phyloP scores from a whole-genome alignment of 345 rosid species.

The Salix arbutifolia region DNA sequence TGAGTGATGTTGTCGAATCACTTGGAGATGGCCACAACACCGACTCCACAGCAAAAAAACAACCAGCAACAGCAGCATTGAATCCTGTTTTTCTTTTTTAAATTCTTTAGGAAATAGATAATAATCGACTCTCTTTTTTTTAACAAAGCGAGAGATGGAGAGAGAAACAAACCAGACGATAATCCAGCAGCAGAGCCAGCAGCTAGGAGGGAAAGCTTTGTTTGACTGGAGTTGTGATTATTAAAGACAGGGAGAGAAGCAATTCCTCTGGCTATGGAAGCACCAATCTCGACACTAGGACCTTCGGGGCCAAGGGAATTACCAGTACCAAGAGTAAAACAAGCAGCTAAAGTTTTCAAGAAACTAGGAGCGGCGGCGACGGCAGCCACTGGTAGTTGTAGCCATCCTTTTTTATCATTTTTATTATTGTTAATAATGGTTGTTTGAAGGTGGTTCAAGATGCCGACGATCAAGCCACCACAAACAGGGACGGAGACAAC shows the following conservation, averaged over 20 bases:
- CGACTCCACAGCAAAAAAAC: conserved; percentile 89
- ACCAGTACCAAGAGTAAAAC: conserved; percentile 87
- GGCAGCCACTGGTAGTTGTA: conserved; percentile 26
- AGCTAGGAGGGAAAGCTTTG: conserved; percentile 66
- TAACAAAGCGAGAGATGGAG: background rate
- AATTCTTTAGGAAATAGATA: no score
- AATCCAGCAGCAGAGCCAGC: conserved; percentile 94
- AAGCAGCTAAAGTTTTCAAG: conserved; percentile 70
- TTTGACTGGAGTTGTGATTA: conserved; percentile 29
- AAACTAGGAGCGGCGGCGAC: conserved; percentile 39
- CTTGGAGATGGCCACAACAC: conserved; percentile 79
- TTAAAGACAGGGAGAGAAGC: conserved; percentile 33
- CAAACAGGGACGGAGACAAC: conserved; percentile 64
- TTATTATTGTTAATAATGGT: background rate
- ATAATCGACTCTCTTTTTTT: background rate
- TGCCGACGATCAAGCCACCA: conserved; percentile 69
- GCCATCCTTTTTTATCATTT: no score
- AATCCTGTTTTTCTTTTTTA: conserved; percentile 45
- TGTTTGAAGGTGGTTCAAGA: conserved; percentile 45
- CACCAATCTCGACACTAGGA: conserved; percentile 90
- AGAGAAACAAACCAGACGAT: conserved; percentile 59
- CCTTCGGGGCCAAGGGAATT: conserved; percentile 96
- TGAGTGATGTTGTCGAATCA: conserved; percentile 55
- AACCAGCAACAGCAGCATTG: conserved; percentile 97
- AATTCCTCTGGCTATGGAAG: conserved; percentile 67